phyloP scores from a whole-genome alignment of 495 filamentous ascomycete genomes.

The Trypethelium eluteriae region DNA sequence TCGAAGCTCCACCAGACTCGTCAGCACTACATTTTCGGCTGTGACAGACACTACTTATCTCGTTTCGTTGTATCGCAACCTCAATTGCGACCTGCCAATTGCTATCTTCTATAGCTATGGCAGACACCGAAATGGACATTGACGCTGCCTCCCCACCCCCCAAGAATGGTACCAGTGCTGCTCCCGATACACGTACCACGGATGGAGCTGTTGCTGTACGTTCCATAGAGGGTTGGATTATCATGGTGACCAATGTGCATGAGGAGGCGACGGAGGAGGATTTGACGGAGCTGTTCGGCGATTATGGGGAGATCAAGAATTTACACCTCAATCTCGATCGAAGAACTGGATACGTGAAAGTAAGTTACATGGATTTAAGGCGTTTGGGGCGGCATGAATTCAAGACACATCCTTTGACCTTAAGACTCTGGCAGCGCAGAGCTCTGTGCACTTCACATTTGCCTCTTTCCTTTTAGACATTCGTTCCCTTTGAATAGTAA shows the following conservation, averaged over 20 bases:
- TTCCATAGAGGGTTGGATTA: slow-evolving; percentile 98
- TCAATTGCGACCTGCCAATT: too few species aligned
- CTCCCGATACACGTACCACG: slow-evolving; percentile 55
- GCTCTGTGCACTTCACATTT: neutral
- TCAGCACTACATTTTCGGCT: too few species aligned
- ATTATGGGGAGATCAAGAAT: slow-evolving; percentile 97
- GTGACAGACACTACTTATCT: too few species aligned
- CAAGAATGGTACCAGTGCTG: slow-evolving; percentile 50
- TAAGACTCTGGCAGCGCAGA: neutral
- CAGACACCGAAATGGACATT: slow-evolving; percentile 66
- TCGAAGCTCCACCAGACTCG: too few species aligned
- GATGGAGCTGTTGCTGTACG: slow-evolving; percentile 83
- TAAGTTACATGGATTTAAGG: slow-evolving; percentile 33
- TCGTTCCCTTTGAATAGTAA: neutral
- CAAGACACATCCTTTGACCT: neutral
- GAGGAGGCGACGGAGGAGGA: slow-evolving; percentile 97
- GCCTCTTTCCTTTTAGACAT: neutral
- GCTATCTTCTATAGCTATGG: slow-evolving; percentile 20
- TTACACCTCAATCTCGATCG: slow-evolving; percentile 90
- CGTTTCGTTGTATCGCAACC: too few species aligned
- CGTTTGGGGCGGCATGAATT: neutral
- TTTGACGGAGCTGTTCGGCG: slow-evolving; percentile 85
- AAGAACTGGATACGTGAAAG: slow-evolving; percentile 96
- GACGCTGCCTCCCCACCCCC: slow-evolving; percentile 43
- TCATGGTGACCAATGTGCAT: slow-evolving; percentile 93